phyloP scores from a whole-genome alignment of 2,329 filamentous ascomycete species.

The Ambrosiella beaveri region DNA sequence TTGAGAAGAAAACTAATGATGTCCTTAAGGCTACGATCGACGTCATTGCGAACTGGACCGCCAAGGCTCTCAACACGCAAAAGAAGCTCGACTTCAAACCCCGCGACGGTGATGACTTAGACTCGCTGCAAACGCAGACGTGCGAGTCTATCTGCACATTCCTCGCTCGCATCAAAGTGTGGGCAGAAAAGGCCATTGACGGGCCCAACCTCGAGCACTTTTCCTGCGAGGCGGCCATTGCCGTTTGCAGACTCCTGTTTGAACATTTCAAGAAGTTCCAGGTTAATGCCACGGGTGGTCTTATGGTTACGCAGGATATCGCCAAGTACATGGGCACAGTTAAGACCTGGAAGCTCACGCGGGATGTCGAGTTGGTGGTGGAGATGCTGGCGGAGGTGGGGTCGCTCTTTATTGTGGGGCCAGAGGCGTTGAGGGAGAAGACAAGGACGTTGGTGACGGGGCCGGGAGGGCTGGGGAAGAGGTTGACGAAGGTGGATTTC shows the following conservation, averaged over 20 bases:
- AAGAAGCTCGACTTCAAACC: constrained; percentile 83
- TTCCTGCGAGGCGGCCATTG: constrained; percentile 65
- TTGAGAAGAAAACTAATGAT: constrained; percentile 66
- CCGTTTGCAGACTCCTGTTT: constrained; percentile 61
- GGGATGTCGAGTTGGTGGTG: constrained; percentile 50
- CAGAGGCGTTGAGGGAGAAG: constrained; percentile 57
- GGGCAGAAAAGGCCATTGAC: constrained; percentile 53
- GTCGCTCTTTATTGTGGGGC: constrained; percentile 85
- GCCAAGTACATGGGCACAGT: constrained; percentile 80
- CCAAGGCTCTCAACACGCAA: constrained; percentile 55
- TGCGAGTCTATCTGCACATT: constrained; percentile 72
- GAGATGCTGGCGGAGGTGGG: constrained; percentile 87
- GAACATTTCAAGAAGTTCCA: constrained; percentile 91
- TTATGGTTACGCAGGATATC: constrained; percentile 94
- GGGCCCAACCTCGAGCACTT: constrained; percentile 72
- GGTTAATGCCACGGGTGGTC: constrained; percentile 79
- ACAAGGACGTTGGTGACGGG: constrained; percentile 38
- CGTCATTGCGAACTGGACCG: constrained; percentile 59
- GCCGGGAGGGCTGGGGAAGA: constrained; percentile 29
- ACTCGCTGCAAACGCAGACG: constrained; percentile 70
- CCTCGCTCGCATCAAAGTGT: constrained; percentile 47
- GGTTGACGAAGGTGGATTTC: constrained; percentile 51
- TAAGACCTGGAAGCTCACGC: constrained; percentile 60
- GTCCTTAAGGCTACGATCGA: constrained; percentile 41
- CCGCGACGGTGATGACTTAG: constrained; percentile 54